These are phyloP conservation scores for Scutellaria minor DNA, from an alignment of 257 asterid species.

Conservation along the genomic window DNA sequence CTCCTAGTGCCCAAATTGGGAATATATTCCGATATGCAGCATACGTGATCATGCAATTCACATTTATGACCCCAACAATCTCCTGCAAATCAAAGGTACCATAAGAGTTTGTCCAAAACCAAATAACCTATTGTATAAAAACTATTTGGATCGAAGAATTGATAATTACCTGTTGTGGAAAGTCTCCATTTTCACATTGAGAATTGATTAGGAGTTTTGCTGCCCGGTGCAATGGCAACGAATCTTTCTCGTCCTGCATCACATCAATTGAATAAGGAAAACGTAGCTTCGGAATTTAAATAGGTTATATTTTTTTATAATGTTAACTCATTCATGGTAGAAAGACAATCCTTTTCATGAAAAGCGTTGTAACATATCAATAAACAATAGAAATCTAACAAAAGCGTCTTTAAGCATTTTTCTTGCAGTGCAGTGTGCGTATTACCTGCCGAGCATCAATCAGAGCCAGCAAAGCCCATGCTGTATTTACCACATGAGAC, in stretches of 20 bases:
- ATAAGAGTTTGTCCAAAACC: too few species aligned
- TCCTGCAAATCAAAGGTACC: conserved; percentile 49
- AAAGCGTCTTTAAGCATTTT: too few species aligned
- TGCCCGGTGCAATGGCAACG: conserved; percentile 80
- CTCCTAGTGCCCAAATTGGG: conserved; percentile 98
- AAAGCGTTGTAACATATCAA: too few species aligned
- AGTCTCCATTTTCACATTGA: conserved; percentile 91
- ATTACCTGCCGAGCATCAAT: conserved; percentile 92
- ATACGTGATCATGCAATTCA: conserved; percentile 88
- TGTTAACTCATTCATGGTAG: neutral
- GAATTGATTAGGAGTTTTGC: conserved; percentile 81
- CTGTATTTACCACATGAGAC: conserved; percentile 88
- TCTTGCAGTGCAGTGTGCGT: too few species aligned
- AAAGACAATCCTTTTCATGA: too few species aligned
- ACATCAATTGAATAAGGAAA: conserved; percentile 23
- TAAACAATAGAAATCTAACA: too few species aligned
- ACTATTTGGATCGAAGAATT: neutral
- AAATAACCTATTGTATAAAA: too few species aligned
- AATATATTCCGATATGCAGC: conserved; percentile 89
- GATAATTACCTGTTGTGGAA: conserved; percentile 81
- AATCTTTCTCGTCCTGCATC: conserved; percentile 82
- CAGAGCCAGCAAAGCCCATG: conserved; percentile 90
- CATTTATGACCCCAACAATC: conserved; percentile 89
- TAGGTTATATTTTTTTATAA: neutral
- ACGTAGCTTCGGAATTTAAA: neutral